A percentile compares a stretch with the other conserved stretches of the same genome.
These are phyloP conservation scores for Hypomyces rosellus DNA, from an alignment of 2,329 filamentous ascomycete species.

Conservation along the genomic window DNA sequence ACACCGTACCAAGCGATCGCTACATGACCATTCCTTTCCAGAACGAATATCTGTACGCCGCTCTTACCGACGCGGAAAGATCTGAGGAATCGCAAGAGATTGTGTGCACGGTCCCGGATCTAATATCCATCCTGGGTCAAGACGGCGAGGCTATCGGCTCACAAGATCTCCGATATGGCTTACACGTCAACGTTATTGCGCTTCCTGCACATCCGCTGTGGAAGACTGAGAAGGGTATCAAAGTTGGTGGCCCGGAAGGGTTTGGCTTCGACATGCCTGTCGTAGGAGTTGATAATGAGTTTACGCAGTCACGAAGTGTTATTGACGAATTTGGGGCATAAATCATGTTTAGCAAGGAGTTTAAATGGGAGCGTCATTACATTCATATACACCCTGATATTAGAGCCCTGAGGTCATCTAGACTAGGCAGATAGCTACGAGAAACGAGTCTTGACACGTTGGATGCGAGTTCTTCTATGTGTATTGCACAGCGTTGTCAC, in stretches of 20 bases:
- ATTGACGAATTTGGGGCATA: constrained; percentile 25
- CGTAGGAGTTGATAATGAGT: constrained; percentile 26
- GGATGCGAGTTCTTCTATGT: no score
- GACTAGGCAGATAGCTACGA: background rate
- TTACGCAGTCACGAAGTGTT: constrained; percentile 42
- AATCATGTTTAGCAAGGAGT: background rate
- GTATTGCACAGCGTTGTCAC: no score
- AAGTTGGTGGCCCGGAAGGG: constrained; percentile 27
- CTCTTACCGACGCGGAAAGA: constrained; percentile 24
- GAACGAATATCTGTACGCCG: constrained; percentile 36
- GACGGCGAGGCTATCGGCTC: constrained; percentile 46
- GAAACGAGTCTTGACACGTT: background rate
- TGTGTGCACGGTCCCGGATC: constrained; percentile 30
- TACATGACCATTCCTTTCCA: constrained; percentile 36
- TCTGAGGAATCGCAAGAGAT: constrained; percentile 24
- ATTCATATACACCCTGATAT: no score
- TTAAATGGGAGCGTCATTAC: no score
- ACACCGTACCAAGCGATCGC: constrained; percentile 15
- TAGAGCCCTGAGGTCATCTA: no score
- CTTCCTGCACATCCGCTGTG: constrained; percentile 45
- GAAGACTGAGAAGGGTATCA: constrained; percentile 32
- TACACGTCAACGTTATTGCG: constrained; percentile 44
- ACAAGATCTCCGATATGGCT: constrained; percentile 44
- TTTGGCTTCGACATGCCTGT: constrained; percentile 27
- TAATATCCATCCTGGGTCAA: constrained; percentile 32